These are phyloP conservation scores for Stylosanthes scabra DNA, from an alignment of 331 rosid species.

Conservation along the genomic window DNA sequence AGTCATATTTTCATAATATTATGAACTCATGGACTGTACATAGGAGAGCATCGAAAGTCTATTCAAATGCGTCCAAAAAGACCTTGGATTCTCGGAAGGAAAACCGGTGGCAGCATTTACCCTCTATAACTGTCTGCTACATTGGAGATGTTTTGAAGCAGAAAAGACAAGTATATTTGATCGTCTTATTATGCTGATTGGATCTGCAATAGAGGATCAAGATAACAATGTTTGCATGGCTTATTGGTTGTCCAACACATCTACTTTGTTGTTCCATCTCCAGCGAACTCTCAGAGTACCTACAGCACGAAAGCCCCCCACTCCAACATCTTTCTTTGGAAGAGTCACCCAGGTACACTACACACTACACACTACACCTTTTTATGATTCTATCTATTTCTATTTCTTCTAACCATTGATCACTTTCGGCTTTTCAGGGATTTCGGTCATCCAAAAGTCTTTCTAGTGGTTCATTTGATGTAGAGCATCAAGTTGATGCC, in stretches of 20 bases:
- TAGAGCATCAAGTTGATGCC: constrained; percentile 83
- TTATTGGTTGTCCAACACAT: constrained; percentile 93
- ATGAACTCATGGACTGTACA: constrained; percentile 30
- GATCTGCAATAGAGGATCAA: constrained; percentile 87
- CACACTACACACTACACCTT: neutral
- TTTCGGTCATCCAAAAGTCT: constrained; percentile 84
- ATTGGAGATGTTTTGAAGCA: constrained; percentile 92
- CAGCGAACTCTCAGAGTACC: constrained; percentile 72
- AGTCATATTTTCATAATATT: neutral
- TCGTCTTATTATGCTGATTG: constrained; percentile 77
- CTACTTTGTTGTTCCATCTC: constrained; percentile 79
- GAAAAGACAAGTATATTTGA: constrained; percentile 96
- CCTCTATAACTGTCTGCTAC: constrained; percentile 80
- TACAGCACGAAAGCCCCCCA: constrained; percentile 83
- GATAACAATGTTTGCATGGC: constrained; percentile 76
- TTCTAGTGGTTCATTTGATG: constrained; percentile 69
- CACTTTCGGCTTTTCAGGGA: constrained; percentile 58
- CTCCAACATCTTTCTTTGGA: constrained; percentile 75
- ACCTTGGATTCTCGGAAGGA: constrained; percentile 86
- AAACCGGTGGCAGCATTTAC: constrained; percentile 91
- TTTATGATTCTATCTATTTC: no score
- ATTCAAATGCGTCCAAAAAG: constrained; percentile 59
- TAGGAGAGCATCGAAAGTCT: constrained; percentile 88
- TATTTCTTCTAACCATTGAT: no score
- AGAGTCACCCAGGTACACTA: constrained; percentile 75